Evolutionary conservation across 192 early-diverging fungal genomes (phyloP), one percentile per base, ranked within the genome.

Genomic region (Coemansia sp.): DNA sequence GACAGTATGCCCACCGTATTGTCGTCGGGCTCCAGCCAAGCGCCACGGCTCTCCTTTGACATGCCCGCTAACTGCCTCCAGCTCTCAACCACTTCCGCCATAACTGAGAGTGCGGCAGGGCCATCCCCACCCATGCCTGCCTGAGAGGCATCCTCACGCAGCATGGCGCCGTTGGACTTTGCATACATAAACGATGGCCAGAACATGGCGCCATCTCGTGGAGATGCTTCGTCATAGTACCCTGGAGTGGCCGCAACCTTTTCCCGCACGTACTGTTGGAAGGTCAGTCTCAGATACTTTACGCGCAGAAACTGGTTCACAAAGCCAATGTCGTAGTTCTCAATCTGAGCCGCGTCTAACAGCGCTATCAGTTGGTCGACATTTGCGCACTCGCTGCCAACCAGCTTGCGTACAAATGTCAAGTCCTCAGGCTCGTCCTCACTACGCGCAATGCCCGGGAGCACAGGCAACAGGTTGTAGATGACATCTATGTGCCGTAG

Each of bases 151-250:
- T 58, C 44, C 6, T 40, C 61, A 10, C 29, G 46, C 14, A 52
- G 41, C 62, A 60, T 33, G 3, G 61, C 57, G 15, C 56, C 67
- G 29, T 58, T 62, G 7, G 76, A 68, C 48, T 66, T 39, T 35
- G 52, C 36, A 53, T 68, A 70, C 70, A 79, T 65, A 33, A 72
- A 79, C 37, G 76, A 65, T 27, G 76, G 76, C 76, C 76, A 79
- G 37, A 72, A 73, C 60, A 65, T 46, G 21, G 32, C 52, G 52
- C 32, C 52, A 53, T 53, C 52, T 24, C 52, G 52, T 29, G 14
- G 52, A 19, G 0, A 4, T 6, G 37, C n/a, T 5, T n/a, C 37
- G 17, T 14, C 38, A 29, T 43, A 14, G 4, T 46, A n/a, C 18
- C 6, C 33, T 40, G 26, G 19, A 4, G 40, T 42, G 11, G 36